Evolutionary conservation across 768 basidiomycete species (phyloP), one percentile per base, ranked within the genome.

Genomic region (Paxillus ammoniavirescens): DNA sequence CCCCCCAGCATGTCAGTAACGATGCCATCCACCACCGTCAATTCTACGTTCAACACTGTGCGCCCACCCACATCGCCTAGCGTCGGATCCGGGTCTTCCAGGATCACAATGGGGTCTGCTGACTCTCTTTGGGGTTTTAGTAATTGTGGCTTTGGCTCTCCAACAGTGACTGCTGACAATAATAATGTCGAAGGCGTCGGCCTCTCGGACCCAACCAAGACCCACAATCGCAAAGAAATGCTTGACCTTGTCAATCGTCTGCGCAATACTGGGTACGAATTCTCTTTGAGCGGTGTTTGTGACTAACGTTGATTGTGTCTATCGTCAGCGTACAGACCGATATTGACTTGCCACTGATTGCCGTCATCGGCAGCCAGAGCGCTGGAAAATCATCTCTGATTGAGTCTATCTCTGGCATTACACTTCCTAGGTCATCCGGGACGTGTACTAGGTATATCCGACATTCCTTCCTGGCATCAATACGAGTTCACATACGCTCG

Each of bases 341-440:
- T 50, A 78, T 89, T n/a, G 84, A 87, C 58, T 72, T 89, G 0
- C 87, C 87, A 0, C 78, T 82, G 50, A 87, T 89, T 43, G 82
- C 81, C 0, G 86, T 87, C 36, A 77, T 87, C 18, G 86, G 87
- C 2, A 77, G 75, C 1, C 87, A 89, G 56, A 84, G 82, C 44
- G 84, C 83, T 0, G 87, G 87, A 0, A 88, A 88, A 59, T 86
- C 84, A 0, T 89, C 86, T 0, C 73, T 88, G 4, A 88, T 89
- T 26, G 86, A 89, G 59, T 78, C 84, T 0, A 87, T 89, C 40
- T 86, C 86, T 0, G 84, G 86, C 0, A 81, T 88, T 12, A 83
- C 78, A 0, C 72, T 88, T 0, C 86, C 86, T 21, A 77, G 85
- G n/a, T 83, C 83, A 0, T 72, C 80, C 17, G 87, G 87, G 0